These are phyloP conservation scores for Plantago lanceolata DNA, from an alignment of 305 asterid species.

Conservation along the genomic window DNA sequence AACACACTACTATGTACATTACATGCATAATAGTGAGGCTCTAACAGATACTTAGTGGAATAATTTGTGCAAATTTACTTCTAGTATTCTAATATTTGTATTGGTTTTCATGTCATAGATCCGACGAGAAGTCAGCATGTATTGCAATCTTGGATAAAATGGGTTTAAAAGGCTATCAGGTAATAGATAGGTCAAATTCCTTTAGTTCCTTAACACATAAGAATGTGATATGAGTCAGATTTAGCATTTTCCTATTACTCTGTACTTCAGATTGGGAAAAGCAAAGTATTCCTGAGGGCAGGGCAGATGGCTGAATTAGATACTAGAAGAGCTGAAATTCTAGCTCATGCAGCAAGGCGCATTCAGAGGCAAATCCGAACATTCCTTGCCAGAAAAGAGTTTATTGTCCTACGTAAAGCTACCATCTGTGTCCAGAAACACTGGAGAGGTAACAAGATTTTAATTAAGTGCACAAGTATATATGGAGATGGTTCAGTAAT, in stretches of 20 bases:
- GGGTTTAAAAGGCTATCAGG: slow-evolving; percentile 94
- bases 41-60: neutral
- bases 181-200: slow-evolving; percentile 19
- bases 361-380: slow-evolving; percentile 90
- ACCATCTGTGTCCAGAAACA: slow-evolving; percentile 60
- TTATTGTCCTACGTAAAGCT: slow-evolving; percentile 59
- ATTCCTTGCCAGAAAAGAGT: slow-evolving; percentile 68
- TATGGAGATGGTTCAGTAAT: neutral
- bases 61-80: neutral
- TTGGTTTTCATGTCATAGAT: slow-evolving; percentile 36
- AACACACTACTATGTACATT: neutral
- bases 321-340: slow-evolving; percentile 85
- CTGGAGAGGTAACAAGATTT: slow-evolving; percentile 73
- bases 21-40: slow-evolving; percentile 1
- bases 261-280: slow-evolving; percentile 74
- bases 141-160: slow-evolving; percentile 69
- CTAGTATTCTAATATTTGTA: slow-evolving; percentile 2
- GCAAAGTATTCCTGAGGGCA: slow-evolving; percentile 93
- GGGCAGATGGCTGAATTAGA: slow-evolving; percentile 99
- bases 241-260: neutral
- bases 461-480: neutral
- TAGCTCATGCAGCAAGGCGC: slow-evolving; percentile 71
- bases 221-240: neutral
- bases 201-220: neutral
- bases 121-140: slow-evolving; percentile 86